Evolutionary conservation across 345 rosid genomes (phyloP).

Genomic region (Theobroma cacao): DNA sequence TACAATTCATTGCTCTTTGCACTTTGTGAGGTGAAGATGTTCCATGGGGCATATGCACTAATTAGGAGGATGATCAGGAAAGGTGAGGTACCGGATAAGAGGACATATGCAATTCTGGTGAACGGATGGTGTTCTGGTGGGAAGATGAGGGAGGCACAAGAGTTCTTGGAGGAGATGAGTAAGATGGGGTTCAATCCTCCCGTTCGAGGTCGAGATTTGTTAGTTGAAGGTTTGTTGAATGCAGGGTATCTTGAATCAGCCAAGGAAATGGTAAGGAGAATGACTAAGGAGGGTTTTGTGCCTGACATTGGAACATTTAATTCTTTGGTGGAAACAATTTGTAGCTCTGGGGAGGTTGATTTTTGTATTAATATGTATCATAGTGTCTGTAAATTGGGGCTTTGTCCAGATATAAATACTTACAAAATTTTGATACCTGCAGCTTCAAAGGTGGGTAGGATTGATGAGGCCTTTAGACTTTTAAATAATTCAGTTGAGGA

Average conservation of each 20-base stretch:
- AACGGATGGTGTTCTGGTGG: conserved; percentile 87
- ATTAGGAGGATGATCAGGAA: conserved; percentile 81
- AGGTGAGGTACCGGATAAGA: conserved; percentile 59
- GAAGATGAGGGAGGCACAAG: conserved; percentile 78
- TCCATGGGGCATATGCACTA: conserved; percentile 81
- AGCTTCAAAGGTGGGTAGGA: conserved; percentile 73
- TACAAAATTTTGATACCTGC: conserved; percentile 82
- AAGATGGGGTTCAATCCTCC: conserved; percentile 82
- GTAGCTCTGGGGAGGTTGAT: conserved; percentile 66
- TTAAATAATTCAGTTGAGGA: conserved; percentile 67
- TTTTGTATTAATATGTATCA: conserved; percentile 71
- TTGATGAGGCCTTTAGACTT: conserved; percentile 73
- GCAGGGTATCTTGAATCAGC: conserved; percentile 84
- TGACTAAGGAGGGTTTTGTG: conserved; percentile 67
- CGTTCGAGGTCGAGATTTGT: conserved; percentile 80
- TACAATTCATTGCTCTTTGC: conserved; percentile 77
- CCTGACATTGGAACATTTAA: conserved; percentile 71
- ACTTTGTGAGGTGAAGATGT: conserved; percentile 76
- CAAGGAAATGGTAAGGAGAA: conserved; percentile 68
- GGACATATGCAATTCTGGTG: conserved; percentile 60
- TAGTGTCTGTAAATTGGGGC: conserved; percentile 62
- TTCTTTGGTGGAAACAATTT: conserved; percentile 54
- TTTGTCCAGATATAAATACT: conserved; percentile 58
- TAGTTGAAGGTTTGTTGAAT: conserved; percentile 76
- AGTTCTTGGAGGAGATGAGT: conserved; percentile 84